Percentiles rank a stretch among this genome's conserved stretches.
Evolutionary conservation across 2,329 filamentous ascomycete genomes (phyloP).

Genomic region (Drechslera avenae): DNA sequence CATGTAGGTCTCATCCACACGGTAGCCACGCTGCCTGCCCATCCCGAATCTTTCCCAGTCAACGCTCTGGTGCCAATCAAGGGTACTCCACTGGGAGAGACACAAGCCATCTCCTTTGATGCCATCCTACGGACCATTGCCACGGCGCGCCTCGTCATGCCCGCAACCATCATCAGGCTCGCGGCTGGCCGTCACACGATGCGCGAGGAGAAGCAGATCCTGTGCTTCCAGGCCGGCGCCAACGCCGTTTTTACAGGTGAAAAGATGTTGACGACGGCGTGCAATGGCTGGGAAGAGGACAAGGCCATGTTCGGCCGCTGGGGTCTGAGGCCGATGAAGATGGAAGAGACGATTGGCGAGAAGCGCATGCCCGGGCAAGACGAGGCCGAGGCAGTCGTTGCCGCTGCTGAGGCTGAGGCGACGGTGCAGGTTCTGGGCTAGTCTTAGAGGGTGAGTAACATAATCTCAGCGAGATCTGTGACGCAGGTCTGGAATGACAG

Average conservation of each 20-base stretch:
- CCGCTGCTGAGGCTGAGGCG: slow-evolving; percentile 14
- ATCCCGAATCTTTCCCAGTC: slow-evolving; percentile 90
- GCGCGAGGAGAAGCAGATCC: slow-evolving; percentile 83
- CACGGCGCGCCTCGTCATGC: slow-evolving; percentile 81
- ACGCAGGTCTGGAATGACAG: background rate
- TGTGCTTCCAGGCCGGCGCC: slow-evolving; percentile 88
- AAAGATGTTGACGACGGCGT: slow-evolving; percentile 93
- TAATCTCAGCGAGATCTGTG: background rate
- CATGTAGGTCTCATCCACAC: slow-evolving; percentile 84
- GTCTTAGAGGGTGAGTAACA: too few relatives aligned
- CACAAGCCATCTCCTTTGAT: slow-evolving; percentile 73
- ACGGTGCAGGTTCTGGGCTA: slow-evolving; percentile 4
- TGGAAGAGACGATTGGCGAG: slow-evolving; percentile 43
- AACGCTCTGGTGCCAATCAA: slow-evolving; percentile 91
- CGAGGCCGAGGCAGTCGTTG: slow-evolving; percentile 16
- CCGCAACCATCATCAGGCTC: slow-evolving; percentile 82
- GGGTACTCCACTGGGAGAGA: slow-evolving; percentile 81
- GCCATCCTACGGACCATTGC: slow-evolving; percentile 82
- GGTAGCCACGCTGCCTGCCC: slow-evolving; percentile 76
- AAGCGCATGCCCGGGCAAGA: slow-evolving; percentile 28
- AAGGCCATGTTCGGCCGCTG: slow-evolving; percentile 80
- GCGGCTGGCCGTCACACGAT: slow-evolving; percentile 84
- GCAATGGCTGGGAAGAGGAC: slow-evolving; percentile 90
- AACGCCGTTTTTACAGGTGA: slow-evolving; percentile 96
- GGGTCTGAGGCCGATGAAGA: slow-evolving; percentile 77